phyloP scores from a whole-genome alignment of 1,284 basidiomycete genomes.

The Cryptococcus maquisensis region DNA sequence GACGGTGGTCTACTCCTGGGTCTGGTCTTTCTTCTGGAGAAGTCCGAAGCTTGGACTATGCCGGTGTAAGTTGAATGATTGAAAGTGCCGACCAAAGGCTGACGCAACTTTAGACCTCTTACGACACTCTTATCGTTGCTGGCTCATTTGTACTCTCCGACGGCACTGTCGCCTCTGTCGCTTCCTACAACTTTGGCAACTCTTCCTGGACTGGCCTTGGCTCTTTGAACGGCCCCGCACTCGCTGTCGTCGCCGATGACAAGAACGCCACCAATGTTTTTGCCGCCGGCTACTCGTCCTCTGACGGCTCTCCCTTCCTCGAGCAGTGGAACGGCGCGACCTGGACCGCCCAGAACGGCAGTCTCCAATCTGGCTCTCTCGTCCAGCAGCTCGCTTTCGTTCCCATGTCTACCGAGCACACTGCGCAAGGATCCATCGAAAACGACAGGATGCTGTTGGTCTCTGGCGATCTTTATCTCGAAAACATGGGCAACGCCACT shows the following conservation, averaged over 20 bases:
- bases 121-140: conserved; percentile 61
- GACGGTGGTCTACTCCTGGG: conserved; percentile 79
- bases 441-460: conserved; percentile 85
- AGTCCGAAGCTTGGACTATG: conserved; percentile 71
- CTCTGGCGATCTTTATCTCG: conserved; percentile 70
- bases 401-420: conserved; percentile 71
- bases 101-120: conserved; percentile 49
- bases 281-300: conserved; percentile 71
- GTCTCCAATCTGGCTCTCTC: conserved; percentile 41
- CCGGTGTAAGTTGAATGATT: conserved; percentile 55
- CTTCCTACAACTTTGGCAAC: conserved; percentile 65
- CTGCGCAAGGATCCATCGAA: conserved; percentile 62
- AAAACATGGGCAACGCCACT: conserved; percentile 69
- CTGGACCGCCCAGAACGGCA: conserved; percentile 60
- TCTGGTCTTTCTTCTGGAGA: conserved; percentile 71
- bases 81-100: neutral
- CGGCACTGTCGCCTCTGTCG: conserved; percentile 63
- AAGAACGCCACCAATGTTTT: conserved; percentile 79
- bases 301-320: conserved; percentile 65
- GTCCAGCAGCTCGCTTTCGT: conserved; percentile 85
- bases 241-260: conserved; percentile 79
- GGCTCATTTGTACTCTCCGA: conserved; percentile 66
- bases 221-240: conserved; percentile 79
- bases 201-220: conserved; percentile 73
- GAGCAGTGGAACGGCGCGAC: conserved; percentile 72